Evolutionary conservation across 2,329 filamentous ascomycete species (phyloP).

Genomic region (Aciculosporium take): DNA sequence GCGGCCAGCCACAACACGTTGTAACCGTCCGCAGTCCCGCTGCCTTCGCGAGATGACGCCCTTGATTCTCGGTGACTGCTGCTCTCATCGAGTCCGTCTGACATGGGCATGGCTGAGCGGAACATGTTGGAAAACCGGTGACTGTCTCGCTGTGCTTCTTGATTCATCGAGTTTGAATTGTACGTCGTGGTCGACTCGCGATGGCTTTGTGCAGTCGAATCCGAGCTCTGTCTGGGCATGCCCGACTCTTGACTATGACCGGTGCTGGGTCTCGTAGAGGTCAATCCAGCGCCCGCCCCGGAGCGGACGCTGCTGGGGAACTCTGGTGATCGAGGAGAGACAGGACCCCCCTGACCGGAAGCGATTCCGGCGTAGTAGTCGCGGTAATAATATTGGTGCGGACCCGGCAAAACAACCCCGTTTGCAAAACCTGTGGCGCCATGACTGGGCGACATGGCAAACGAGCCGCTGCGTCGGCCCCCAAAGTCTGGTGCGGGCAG

Average conservation of each 20-base stretch:
- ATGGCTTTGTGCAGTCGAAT: conserved; percentile 30
- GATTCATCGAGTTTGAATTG: conserved; percentile 31
- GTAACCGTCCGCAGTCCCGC: conserved; percentile 39
- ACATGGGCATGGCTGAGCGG: conserved; percentile 72
- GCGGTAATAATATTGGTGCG: conserved; percentile 42
- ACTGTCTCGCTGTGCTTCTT: conserved; percentile 35
- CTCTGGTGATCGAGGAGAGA: conserved; percentile 42
- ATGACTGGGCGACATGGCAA: conserved; percentile 43
- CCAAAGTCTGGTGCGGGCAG: conserved; percentile 53
- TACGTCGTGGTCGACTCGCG: conserved; percentile 43
- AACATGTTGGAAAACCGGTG: conserved; percentile 64
- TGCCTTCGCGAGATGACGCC: conserved; percentile 45
- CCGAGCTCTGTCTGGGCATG: conserved; percentile 36
- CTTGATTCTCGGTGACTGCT: conserved; percentile 39
- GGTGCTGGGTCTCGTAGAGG: conserved; percentile 40
- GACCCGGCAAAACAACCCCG: conserved; percentile 26
- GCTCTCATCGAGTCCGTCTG: conserved; percentile 45
- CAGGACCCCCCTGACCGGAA: conserved; percentile 38
- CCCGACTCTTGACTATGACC: conserved; percentile 45
- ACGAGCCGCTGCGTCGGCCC: conserved; percentile 51
- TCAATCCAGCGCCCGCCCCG: conserved; percentile 23
- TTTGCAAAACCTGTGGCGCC: conserved; percentile 10
- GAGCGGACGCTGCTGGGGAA: conserved; percentile 33
- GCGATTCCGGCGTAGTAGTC: conserved; percentile 32
- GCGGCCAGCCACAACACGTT: conserved; percentile 82